Evolutionary conservation across 495 filamentous ascomycete species (phyloP).

Genomic region (Diplogelasinospora grovesii): DNA sequence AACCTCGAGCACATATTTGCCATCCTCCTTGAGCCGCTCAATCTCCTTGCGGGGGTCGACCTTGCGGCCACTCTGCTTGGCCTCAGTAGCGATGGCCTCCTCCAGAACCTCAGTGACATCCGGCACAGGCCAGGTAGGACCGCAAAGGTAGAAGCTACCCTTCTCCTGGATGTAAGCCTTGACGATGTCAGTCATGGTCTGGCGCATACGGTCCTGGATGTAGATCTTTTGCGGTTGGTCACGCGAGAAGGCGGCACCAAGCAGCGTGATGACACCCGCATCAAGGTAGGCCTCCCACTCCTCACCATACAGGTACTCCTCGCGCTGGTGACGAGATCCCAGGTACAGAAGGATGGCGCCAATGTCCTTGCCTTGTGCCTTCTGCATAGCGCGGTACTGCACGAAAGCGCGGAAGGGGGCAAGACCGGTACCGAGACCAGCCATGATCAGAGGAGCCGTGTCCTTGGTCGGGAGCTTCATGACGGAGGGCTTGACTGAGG

Average conservation of each 20-base stretch:
- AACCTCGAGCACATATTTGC: slow-evolving; percentile 92
- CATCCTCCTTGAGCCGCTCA: slow-evolving; percentile 89
- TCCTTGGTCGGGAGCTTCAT: slow-evolving; percentile 86
- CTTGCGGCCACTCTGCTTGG: slow-evolving; percentile 64
- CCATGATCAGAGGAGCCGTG: slow-evolving; percentile 94
- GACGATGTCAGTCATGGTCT: slow-evolving; percentile 78
- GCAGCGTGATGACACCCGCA: slow-evolving; percentile 87
- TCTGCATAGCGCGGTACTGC: slow-evolving; percentile 96
- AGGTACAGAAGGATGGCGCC: slow-evolving; percentile 92
- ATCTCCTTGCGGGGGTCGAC: slow-evolving; percentile 88
- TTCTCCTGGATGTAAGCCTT: slow-evolving; percentile 83
- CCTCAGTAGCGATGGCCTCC: slow-evolving; percentile 81
- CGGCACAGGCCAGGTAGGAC: slow-evolving; percentile 98
- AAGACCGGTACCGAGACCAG: slow-evolving; percentile 94
- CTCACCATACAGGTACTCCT: slow-evolving; percentile 98
- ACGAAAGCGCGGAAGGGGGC: slow-evolving; percentile 97
- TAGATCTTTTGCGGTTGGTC: slow-evolving; percentile 99
- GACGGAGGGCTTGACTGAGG: slow-evolving; percentile 92
- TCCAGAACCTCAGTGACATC: slow-evolving; percentile 91
- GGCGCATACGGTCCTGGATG: slow-evolving; percentile 95
- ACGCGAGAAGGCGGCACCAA: slow-evolving; percentile 91
- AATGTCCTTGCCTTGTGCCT: slow-evolving; percentile 88
- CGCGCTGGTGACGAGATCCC: slow-evolving; percentile 91
- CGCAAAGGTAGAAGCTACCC: slow-evolving; percentile 93
- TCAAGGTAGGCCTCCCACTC: slow-evolving; percentile 99